Percentiles rank a stretch among this genome's conserved stretches.
Conservation (phyloP, 139 green algal species). For the Haematococcus lacustris region DNA sequence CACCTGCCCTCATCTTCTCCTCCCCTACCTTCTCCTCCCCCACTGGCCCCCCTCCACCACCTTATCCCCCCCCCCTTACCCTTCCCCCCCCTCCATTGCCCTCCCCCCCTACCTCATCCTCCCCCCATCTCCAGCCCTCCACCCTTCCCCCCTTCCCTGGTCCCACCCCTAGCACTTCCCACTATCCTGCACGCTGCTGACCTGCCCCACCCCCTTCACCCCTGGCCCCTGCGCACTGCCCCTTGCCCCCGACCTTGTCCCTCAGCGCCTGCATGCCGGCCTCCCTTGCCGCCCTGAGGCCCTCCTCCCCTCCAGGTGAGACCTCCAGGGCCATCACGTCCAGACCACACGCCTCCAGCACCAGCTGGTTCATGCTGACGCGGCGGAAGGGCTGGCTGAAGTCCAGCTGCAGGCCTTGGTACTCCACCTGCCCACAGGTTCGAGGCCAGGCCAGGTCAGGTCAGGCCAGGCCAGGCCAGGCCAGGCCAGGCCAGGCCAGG, state of each 20-base stretch:
- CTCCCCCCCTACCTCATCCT: neutral
- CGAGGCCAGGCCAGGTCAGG: too few relatives aligned
- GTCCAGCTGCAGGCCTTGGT: slow-evolving; percentile 78
- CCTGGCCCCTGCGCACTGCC: too few relatives aligned
- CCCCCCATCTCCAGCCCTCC: slow-evolving; percentile 8
- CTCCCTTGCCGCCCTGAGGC: slow-evolving; percentile 34
- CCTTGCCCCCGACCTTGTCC: slow-evolving; percentile 15
- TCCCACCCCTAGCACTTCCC: too few relatives aligned
- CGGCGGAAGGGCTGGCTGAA: slow-evolving; percentile 78
- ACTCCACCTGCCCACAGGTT: slow-evolving; percentile 45
- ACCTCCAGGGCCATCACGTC: slow-evolving; percentile 2
- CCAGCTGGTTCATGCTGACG: slow-evolving; percentile 84
- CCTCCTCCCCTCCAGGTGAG: slow-evolving; percentile 4
- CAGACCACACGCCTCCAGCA: slow-evolving; percentile 27
- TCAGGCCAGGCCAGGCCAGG: too few relatives aligned
- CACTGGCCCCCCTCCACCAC: too few relatives aligned
- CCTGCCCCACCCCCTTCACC: too few relatives aligned
- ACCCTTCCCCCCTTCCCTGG: too few relatives aligned
- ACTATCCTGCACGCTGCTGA: too few relatives aligned
- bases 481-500: too few relatives aligned
- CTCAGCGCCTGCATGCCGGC: slow-evolving; percentile 32
- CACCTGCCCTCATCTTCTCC: too few relatives aligned
- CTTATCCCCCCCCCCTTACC: neutral
- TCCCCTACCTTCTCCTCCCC: too few relatives aligned
- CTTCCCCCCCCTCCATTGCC: too few relatives aligned